phyloP scores from a whole-genome alignment of 352 stramenopile genomes.

The Globisporangium recalcitrans region DNA sequence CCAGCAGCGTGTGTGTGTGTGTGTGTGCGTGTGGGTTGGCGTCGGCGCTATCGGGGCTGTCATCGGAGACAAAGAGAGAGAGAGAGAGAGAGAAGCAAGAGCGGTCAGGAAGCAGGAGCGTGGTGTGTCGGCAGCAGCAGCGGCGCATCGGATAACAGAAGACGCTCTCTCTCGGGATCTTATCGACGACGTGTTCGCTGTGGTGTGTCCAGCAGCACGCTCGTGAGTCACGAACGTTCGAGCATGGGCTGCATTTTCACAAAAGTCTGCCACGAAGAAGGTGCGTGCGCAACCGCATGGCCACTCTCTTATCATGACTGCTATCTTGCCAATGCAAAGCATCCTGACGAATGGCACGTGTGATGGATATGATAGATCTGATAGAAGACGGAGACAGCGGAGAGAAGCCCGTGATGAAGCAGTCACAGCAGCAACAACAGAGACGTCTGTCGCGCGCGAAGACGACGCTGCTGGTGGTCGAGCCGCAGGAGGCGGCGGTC shows the following conservation, averaged over 20 bases:
- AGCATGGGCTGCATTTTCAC: slow-evolving; percentile 22
- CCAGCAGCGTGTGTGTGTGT: neutral
- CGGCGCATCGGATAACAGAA: neutral
- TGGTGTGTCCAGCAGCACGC: neutral
- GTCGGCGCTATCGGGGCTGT: neutral
- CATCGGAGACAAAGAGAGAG: neutral
- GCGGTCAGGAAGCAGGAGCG: too few species aligned
- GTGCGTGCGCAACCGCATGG: neutral
- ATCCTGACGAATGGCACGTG: neutral
- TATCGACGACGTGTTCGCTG: neutral
- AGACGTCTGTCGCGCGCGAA: slow-evolving; percentile 33
- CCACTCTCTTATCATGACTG: neutral
- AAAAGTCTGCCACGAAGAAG: slow-evolving; percentile 18
- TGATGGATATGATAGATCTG: neutral
- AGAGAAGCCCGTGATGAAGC: slow-evolving; percentile 11
- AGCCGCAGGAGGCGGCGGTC: slow-evolving; percentile 14
- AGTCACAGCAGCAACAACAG: neutral
- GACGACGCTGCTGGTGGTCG: slow-evolving; percentile 31
- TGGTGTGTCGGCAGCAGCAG: neutral
- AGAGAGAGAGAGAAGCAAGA: neutral
- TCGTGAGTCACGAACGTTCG: neutral
- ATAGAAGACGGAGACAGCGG: slow-evolving; percentile 12
- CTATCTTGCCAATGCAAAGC: too few species aligned
- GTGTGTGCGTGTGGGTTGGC: neutral
- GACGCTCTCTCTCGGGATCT: neutral